phyloP scores from a whole-genome alignment of 2,329 filamentous ascomycete genomes.

The Cylindrodendrum hubeiense region DNA sequence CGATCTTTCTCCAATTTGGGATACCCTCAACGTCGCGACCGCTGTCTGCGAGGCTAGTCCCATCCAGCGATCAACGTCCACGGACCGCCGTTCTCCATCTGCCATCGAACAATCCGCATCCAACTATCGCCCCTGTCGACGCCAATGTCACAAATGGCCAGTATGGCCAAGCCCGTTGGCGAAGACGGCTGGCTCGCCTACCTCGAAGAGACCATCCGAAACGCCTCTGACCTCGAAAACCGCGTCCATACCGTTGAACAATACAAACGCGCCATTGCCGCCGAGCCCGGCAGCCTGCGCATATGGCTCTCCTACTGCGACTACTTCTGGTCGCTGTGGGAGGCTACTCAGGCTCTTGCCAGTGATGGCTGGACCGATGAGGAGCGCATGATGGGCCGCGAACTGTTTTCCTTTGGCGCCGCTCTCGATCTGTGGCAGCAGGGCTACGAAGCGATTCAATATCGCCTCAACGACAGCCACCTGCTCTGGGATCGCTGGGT shows the following conservation, averaged over 20 bases:
- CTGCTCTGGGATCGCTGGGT: conserved; percentile 85
- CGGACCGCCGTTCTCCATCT: background rate
- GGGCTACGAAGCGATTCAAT: conserved; percentile 78
- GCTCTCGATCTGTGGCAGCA: conserved; percentile 78
- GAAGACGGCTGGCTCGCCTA: conserved; percentile 84
- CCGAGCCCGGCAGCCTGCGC: conserved; percentile 79
- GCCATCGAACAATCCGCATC: background rate
- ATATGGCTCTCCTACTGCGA: conserved; percentile 85
- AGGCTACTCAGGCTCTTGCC: conserved; percentile 69
- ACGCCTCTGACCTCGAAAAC: conserved; percentile 72
- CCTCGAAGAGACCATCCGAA: conserved; percentile 76
- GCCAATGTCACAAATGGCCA: conserved; percentile 37
- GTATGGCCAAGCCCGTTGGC: conserved; percentile 72
- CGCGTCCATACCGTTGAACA: conserved; percentile 79
- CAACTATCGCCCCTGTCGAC: background rate
- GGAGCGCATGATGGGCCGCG: conserved; percentile 75
- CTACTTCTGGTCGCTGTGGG: conserved; percentile 80
- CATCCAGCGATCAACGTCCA: background rate
- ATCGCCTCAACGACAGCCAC: conserved; percentile 82
- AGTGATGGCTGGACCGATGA: conserved; percentile 71
- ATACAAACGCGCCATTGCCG: conserved; percentile 76
- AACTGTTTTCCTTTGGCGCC: conserved; percentile 77
- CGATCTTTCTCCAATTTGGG: background rate
- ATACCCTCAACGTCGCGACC: background rate
- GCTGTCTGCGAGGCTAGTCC: background rate